Percentiles rank a stretch among this genome's conserved stretches.
Evolutionary conservation across 1,139 yeast species (phyloP).

Genomic region (Geotrichum cucujoidarum): DNA sequence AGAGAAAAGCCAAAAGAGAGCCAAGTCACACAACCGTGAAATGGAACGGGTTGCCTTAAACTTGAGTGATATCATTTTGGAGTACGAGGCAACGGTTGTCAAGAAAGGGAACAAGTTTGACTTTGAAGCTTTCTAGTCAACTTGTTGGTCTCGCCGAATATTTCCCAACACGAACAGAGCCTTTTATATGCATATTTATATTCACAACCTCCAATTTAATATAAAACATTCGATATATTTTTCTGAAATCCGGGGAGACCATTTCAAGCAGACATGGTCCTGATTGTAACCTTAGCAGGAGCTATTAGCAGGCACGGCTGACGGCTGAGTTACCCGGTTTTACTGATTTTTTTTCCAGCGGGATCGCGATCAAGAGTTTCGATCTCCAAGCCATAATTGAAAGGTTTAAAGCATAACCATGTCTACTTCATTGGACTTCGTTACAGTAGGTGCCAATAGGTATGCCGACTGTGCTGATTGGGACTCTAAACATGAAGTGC

Average conservation of each 20-base stretch:
- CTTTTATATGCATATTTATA: no score
- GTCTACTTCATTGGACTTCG: slow-evolving; percentile 42
- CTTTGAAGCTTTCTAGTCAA: no score
- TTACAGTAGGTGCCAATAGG: slow-evolving; percentile 75
- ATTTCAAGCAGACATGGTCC: no score
- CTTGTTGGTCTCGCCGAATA: no score
- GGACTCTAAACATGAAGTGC: slow-evolving; percentile 38
- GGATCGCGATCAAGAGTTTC: neutral
- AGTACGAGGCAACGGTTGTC: slow-evolving; percentile 2
- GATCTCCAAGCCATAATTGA: neutral
- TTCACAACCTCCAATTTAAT: no score
- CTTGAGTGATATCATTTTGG: slow-evolving; percentile 7
- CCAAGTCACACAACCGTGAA: slow-evolving; percentile 4
- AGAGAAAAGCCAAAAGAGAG: neutral
- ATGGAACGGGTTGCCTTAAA: slow-evolving; percentile 13
- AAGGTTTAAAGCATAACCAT: neutral
- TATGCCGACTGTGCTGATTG: slow-evolving; percentile 66
- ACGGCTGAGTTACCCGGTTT: neutral
- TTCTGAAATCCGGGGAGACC: no score
- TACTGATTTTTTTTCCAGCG: neutral
- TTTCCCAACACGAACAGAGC: no score
- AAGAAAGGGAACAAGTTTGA: no score
- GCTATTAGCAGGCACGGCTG: neutral
- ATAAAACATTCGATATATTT: no score
- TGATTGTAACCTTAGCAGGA: no score